phyloP scores from a whole-genome alignment of 2,329 filamentous ascomycete genomes.

The Penicillium psychrosexuale region DNA sequence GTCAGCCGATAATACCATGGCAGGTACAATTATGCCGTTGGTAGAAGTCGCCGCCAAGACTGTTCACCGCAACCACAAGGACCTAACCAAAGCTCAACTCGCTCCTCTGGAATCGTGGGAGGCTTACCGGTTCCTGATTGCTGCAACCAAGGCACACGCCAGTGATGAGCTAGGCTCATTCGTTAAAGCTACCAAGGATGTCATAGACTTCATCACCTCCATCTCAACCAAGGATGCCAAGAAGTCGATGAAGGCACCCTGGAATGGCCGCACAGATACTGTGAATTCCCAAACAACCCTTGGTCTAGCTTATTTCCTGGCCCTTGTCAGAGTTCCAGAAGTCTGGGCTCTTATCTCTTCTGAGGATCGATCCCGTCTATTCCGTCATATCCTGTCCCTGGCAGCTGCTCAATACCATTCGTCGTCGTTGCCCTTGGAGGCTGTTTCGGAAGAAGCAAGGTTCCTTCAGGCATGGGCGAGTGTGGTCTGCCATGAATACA shows the following conservation, averaged over 20 bases:
- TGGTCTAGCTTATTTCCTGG: constrained; percentile 35
- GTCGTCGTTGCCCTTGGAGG: constrained; percentile 27
- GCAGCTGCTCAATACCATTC: constrained; percentile 30
- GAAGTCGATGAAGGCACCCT: constrained; percentile 28
- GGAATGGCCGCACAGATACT: constrained; percentile 40
- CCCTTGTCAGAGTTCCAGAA: constrained; percentile 31
- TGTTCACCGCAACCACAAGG: constrained; percentile 31
- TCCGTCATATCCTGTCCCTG: constrained; percentile 34
- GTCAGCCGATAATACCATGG: constrained; percentile 20
- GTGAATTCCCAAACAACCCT: constrained; percentile 31
- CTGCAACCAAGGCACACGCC: constrained; percentile 23
- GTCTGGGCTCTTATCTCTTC: constrained; percentile 30
- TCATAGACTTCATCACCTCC: constrained; percentile 25
- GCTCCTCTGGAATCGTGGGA: constrained; percentile 38
- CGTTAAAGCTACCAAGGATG: constrained; percentile 23
- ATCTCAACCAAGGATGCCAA: constrained; percentile 25
- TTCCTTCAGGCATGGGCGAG: constrained; percentile 40
- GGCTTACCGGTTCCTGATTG: constrained; percentile 35
- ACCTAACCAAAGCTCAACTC: constrained; percentile 22
- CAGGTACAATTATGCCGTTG: constrained; percentile 22
- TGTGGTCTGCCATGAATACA: constrained; percentile 40
- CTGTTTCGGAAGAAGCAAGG: constrained; percentile 24
- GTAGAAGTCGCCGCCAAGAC: constrained; percentile 28
- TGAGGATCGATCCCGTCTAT: constrained; percentile 32
- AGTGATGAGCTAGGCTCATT: constrained; percentile 25